Percentiles rank a stretch among this genome's conserved stretches.
Conservation (phyloP, 2,329 filamentous ascomycete species). For the Trichoderma afroharzianum region DNA sequence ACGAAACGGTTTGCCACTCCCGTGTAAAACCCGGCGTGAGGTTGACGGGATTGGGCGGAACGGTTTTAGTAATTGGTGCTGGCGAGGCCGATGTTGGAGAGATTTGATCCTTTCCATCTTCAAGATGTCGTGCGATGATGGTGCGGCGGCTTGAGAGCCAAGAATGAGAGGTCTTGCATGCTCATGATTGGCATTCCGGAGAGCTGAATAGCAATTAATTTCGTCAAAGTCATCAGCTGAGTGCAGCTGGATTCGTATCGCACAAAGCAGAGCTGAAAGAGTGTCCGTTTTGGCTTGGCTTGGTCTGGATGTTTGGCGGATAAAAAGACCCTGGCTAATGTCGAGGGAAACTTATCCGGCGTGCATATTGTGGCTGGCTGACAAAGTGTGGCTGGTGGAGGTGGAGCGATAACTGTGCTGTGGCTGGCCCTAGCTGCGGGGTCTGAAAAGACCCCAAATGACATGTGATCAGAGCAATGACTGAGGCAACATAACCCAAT, state of each 20-base stretch:
- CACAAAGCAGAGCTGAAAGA: background rate
- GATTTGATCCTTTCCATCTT: background rate
- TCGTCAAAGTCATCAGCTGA: background rate
- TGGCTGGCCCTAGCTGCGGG: background rate
- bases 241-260: background rate
- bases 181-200: background rate
- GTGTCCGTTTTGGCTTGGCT: background rate
- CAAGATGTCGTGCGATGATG: background rate
- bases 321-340: background rate
- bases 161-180: background rate
- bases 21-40: background rate
- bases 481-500: background rate
- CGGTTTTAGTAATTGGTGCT: background rate
- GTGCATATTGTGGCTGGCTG: background rate
- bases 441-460: background rate
- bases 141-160: background rate
- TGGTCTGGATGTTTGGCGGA: background rate
- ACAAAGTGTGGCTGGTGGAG: background rate
- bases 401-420: background rate
- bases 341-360: background rate
- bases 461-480: background rate
- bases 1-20: background rate
- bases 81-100: background rate
- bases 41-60: background rate
- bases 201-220: background rate